Base-by-base conservation (phyloP, 805 yeast genomes). In the Candida yuanshanica region DNA sequence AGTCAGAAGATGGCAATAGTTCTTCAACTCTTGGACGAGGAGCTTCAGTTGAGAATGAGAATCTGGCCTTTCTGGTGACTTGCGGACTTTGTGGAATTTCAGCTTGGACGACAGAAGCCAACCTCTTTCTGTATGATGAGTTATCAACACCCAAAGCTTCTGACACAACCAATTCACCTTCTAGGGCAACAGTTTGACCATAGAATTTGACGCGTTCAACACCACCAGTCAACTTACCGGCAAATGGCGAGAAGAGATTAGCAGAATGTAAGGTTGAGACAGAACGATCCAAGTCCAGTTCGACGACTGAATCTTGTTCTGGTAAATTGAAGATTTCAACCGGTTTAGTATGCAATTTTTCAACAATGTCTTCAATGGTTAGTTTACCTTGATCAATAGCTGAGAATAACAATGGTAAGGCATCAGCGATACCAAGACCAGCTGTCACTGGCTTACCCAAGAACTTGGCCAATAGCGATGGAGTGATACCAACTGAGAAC, bases 201-300 rank as follows among this genome's bases (percentile, higher is more conserved):
- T 81, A 77, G 62, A 85, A 69, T 51, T 81, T 74, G 38, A 91
- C 97, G 64, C 97, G 79, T 64, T 89, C 95, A 58, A 91, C 83
- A 56, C 88, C 81, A 48, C 97, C 97, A 46, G 69, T 74, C 58
- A 87, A 69, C 39, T 69, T 67, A 47, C 73, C 74, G 43, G 66
- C 68, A 51, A 79, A 75, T 47, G 82, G 82, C 41, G 82, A 71
- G 76, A 80, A 75, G 42, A 65, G 57, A 31, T 64, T 50, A 8
- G 70, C 59, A 35, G 59, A 48, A 49, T 65, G 66, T 44, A 68
- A 53, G 10, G 75, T 64, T n/a, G 68, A 54, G 39, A 66, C 62
- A 14, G 68, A 60, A 63, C 95, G 79, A 64, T 89, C 96, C 51
- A 86, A 65, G 59, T 89, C 95, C 45, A 91, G 66, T 63, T 89